Conservation (phyloP, 176 grass and related monocot genomes). For the Puya raimondii region DNA sequence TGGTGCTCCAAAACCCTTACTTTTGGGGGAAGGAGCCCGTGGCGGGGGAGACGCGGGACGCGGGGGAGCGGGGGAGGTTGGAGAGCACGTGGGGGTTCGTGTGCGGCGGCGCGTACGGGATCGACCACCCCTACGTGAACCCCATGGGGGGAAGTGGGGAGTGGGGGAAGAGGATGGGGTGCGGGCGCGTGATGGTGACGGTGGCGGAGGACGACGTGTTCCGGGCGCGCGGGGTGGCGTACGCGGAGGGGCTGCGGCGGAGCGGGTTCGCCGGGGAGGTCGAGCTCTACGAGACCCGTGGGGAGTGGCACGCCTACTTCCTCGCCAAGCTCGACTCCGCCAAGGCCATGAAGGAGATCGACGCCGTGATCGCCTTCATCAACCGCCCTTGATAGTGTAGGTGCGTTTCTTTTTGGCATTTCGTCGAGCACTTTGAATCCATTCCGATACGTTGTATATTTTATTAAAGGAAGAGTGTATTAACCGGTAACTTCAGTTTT, state of each 20-base stretch:
- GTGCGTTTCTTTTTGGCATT: no score
- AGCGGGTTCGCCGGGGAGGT: slow-evolving; percentile 32
- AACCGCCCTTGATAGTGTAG: not conserved
- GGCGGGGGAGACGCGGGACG: slow-evolving; percentile 15
- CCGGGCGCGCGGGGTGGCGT: slow-evolving; percentile 30
- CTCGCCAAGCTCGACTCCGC: slow-evolving; percentile 14
- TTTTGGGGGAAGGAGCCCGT: slow-evolving; percentile 39
- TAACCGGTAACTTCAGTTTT: no score
- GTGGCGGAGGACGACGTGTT: slow-evolving; percentile 28
- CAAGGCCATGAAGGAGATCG: slow-evolving; percentile 29
- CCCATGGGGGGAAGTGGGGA: slow-evolving; percentile 16
- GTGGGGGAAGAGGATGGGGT: slow-evolving; percentile 11
- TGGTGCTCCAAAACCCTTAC: slow-evolving; percentile 36
- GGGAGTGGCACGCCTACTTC: slow-evolving; percentile 38
- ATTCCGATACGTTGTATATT: no score
- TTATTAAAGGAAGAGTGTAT: no score
- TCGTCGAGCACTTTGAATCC: no score
- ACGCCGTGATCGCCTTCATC: slow-evolving; percentile 26
- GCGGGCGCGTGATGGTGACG: slow-evolving; percentile 22
- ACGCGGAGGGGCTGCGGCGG: slow-evolving; percentile 23
- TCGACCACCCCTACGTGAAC: slow-evolving; percentile 32
- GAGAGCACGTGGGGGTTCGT: slow-evolving; percentile 41
- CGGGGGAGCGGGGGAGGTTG: slow-evolving; percentile 19
- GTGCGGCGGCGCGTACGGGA: slow-evolving; percentile 29
- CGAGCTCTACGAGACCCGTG: slow-evolving; percentile 34